A percentile compares a stretch with the other conserved stretches of the same genome.
Evolutionary conservation across 2,329 filamentous ascomycete genomes (phyloP).

Genomic region (Camillea tinctor): DNA sequence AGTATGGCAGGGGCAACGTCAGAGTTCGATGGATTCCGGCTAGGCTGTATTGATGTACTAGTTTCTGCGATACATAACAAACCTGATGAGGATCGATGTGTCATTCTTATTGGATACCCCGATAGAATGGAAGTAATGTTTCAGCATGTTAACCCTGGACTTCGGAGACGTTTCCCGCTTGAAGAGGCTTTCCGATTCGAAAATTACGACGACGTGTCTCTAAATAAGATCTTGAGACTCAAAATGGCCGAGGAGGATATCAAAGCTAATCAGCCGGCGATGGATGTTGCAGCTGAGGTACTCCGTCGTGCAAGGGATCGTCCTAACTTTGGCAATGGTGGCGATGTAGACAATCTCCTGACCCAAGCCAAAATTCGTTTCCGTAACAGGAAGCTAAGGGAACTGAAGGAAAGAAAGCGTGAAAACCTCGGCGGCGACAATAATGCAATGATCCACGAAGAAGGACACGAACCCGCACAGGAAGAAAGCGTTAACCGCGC

Average conservation of each 20-base stretch:
- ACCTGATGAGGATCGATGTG: conserved; percentile 62
- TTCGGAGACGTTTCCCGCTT: conserved; percentile 64
- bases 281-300: conserved; percentile 55
- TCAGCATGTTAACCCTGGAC: conserved; percentile 68
- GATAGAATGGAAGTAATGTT: conserved; percentile 70
- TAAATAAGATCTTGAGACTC: conserved; percentile 57
- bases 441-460: neutral
- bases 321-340: conserved; percentile 21
- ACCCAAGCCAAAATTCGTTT: conserved; percentile 16
- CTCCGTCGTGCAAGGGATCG: conserved; percentile 57
- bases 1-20: neutral
- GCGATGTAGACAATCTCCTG: conserved; percentile 24
- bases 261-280: conserved; percentile 48
- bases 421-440: neutral
- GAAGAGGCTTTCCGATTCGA: conserved; percentile 64
- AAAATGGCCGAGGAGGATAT: conserved; percentile 60
- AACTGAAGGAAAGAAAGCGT: neutral
- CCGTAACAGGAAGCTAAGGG: neutral
- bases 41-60: neutral
- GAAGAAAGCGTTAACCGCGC: neutral
- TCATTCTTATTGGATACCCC: conserved; percentile 68
- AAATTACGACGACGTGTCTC: conserved; percentile 61
- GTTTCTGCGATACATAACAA: neutral
- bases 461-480: neutral
- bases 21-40: neutral